Evolutionary conservation across 768 basidiomycete species (phyloP).

Genomic region (Cystobasidium tubakii): DNA sequence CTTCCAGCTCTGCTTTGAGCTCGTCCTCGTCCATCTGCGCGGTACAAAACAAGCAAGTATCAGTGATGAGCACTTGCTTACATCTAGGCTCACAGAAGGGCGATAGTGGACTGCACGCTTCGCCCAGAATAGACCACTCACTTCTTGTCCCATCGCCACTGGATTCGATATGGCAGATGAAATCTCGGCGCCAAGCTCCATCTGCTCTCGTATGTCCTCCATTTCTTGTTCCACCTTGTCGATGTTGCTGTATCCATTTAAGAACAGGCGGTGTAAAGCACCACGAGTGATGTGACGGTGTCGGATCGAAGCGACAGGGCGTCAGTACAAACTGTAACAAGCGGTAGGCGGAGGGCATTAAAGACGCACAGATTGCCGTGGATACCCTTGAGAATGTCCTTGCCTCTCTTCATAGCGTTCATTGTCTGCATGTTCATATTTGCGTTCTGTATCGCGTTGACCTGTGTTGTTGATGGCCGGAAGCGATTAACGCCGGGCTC

Average conservation of each 20-base stretch:
- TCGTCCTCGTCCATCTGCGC: slow-evolving; percentile 58
- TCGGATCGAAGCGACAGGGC: slow-evolving; percentile 1
- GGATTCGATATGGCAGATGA: slow-evolving; percentile 78
- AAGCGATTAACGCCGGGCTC: background rate
- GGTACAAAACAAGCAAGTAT: background rate
- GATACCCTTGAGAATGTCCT: slow-evolving; percentile 79
- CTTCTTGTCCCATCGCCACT: slow-evolving; percentile 61
- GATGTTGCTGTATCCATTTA: slow-evolving; percentile 57
- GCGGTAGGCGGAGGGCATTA: no score
- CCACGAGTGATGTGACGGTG: no score
- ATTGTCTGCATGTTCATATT: slow-evolving; percentile 97
- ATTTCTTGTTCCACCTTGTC: slow-evolving; percentile 86
- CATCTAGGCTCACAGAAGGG: no score
- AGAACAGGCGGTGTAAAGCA: background rate
- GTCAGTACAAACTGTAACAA: background rate
- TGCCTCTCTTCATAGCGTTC: slow-evolving; percentile 92
- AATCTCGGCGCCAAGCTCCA: slow-evolving; percentile 86
- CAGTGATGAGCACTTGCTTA: no score
- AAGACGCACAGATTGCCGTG: slow-evolving; percentile 76
- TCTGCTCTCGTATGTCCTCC: slow-evolving; percentile 78
- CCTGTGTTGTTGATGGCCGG: slow-evolving; percentile 47
- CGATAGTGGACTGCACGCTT: background rate
- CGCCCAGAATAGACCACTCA: slow-evolving; percentile 53
- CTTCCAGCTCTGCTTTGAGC: slow-evolving; percentile 70
- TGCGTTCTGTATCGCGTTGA: slow-evolving; percentile 92